Evolutionary conservation across 2,329 filamentous ascomycete species (phyloP).

Genomic region (Colletotrichum tanaceti): DNA sequence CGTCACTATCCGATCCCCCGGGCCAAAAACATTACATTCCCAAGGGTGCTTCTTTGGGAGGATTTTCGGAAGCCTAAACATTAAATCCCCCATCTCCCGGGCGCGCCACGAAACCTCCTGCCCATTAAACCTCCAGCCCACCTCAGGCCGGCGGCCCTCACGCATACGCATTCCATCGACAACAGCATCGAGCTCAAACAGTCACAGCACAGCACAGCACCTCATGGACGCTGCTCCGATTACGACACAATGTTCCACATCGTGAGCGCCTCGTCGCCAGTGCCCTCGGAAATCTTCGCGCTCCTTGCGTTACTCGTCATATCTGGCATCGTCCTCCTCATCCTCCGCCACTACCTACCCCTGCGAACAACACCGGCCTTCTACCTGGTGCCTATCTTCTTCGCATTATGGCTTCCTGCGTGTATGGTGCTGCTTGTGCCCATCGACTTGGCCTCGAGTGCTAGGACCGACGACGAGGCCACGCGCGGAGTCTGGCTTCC

Average conservation of each 20-base stretch:
- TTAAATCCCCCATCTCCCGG: constrained; percentile 5
- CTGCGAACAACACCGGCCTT: constrained; percentile 91
- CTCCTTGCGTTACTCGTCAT: constrained; percentile 78
- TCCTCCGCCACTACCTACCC: constrained; percentile 90
- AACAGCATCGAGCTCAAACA: neutral
- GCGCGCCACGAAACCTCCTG: constrained; percentile 2
- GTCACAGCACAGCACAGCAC: constrained; percentile 19
- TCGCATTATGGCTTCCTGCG: constrained; percentile 92
- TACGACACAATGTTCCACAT: constrained; percentile 62
- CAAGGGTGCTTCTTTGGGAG: constrained; percentile 1
- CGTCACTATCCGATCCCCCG: constrained; percentile 19
- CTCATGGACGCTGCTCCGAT: constrained; percentile 34
- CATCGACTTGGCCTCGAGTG: constrained; percentile 92
- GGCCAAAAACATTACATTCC: constrained; percentile 19
- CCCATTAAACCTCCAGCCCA: neutral
- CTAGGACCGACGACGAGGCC: constrained; percentile 75
- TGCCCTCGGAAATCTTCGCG: constrained; percentile 85
- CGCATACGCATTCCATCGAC: neutral
- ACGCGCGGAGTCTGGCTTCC: constrained; percentile 89
- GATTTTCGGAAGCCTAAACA: constrained; percentile 12
- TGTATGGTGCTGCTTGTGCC: constrained; percentile 93
- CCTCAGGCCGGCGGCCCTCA: neutral
- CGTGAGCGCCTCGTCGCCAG: constrained; percentile 67
- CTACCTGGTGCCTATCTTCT: constrained; percentile 91
- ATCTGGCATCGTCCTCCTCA: constrained; percentile 80